Evolutionary conservation across 2,329 filamentous ascomycete genomes (phyloP).

Genomic region (Ampelomyces quisqualis): DNA sequence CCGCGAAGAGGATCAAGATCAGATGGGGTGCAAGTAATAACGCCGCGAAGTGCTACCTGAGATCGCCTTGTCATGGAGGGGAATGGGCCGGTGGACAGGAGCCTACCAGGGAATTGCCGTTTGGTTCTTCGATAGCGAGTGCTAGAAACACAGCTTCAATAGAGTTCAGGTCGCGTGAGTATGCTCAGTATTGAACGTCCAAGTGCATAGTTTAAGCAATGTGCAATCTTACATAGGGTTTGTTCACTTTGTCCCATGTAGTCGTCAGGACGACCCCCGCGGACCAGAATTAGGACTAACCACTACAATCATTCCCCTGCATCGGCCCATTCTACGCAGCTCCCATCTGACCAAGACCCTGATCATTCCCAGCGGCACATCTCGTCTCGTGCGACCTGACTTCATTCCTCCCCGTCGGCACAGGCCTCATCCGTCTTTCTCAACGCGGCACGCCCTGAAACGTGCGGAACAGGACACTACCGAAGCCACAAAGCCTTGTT

Average conservation of each 20-base stretch:
- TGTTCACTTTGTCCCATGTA: neutral
- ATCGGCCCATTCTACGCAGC: neutral
- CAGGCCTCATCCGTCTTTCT: neutral
- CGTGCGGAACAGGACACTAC: neutral
- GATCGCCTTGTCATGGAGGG: too few species aligned
- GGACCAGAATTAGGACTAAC: neutral
- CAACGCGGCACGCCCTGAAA: neutral
- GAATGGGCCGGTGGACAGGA: too few species aligned
- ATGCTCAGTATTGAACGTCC: too few species aligned
- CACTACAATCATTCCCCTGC: neutral
- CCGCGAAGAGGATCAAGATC: neutral
- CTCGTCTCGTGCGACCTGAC: neutral
- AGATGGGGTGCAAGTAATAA: neutral
- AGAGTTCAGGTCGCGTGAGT: too few species aligned
- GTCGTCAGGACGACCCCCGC: neutral
- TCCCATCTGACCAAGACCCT: neutral
- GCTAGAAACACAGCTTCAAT: too few species aligned
- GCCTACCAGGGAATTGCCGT: too few species aligned
- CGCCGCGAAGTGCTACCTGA: too few species aligned
- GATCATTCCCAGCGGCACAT: neutral
- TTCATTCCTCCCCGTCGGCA: neutral
- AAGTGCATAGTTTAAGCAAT: neutral
- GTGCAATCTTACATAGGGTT: neutral
- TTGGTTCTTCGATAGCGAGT: too few species aligned
- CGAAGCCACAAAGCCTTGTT: conserved; percentile 1